Evolutionary conservation across 768 basidiomycete species (phyloP).

Genomic region (Mrakia hoshinonis): DNA sequence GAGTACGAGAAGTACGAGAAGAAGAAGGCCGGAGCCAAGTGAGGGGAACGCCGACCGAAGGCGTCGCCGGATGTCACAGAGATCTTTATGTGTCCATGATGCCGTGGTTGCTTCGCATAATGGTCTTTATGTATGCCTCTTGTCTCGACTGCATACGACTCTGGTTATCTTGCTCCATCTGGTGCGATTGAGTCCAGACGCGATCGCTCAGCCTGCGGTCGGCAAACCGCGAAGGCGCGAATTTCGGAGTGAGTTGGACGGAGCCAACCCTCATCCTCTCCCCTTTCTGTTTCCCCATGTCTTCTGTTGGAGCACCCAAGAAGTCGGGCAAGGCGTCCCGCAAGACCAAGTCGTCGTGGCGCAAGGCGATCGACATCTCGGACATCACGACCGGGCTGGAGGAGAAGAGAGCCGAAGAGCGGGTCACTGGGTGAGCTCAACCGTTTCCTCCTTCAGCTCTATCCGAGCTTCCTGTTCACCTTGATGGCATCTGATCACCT

Average conservation of each 20-base stretch:
- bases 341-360: slow-evolving; percentile 87
- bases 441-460: background rate
- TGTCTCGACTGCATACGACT: no score
- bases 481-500: background rate
- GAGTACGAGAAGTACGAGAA: slow-evolving; percentile 19
- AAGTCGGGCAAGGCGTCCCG: slow-evolving; percentile 56
- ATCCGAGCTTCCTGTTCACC: slow-evolving; percentile 1
- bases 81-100: no score
- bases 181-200: no score
- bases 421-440: slow-evolving; percentile 37
- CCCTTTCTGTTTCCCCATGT: slow-evolving; percentile 4
- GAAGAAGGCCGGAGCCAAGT: slow-evolving; percentile 7
- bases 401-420: slow-evolving; percentile 66
- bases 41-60: background rate
- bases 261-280: background rate
- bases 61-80: no score
- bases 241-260: background rate
- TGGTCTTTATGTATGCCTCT: no score
- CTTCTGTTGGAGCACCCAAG: slow-evolving; percentile 40
- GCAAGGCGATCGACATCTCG: slow-evolving; percentile 81
- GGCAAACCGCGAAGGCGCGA: no score
- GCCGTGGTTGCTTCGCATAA: no score
- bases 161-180: no score
- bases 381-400: slow-evolving; percentile 71
- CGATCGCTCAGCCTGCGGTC: no score